These are phyloP conservation scores for Phytophthora pini DNA, from an alignment of 352 stramenopile species.

Conservation along the genomic window DNA sequence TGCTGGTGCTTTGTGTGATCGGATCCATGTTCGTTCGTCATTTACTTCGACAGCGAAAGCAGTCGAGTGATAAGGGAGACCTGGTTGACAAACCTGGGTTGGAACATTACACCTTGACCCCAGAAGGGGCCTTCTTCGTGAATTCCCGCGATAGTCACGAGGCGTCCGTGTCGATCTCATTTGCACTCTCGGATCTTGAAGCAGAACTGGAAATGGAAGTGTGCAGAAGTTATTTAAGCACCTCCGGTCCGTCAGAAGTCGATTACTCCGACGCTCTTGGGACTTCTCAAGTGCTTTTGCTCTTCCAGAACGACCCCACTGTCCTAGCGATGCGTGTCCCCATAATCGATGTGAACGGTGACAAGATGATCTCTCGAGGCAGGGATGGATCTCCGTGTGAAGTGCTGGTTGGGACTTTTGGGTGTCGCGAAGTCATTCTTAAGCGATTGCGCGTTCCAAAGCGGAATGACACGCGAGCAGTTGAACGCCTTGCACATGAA, in stretches of 20 bases:
- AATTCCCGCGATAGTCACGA: slow-evolving; percentile 17
- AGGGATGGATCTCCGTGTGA: slow-evolving; percentile 39
- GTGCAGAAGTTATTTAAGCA: slow-evolving; percentile 17
- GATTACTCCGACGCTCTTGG: slow-evolving; percentile 56
- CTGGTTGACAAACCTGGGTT: slow-evolving; percentile 27
- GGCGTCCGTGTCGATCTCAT: slow-evolving; percentile 23
- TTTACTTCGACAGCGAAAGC: slow-evolving; percentile 12
- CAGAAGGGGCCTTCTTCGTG: slow-evolving; percentile 23
- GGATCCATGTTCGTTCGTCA: slow-evolving; percentile 18
- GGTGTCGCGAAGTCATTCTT: slow-evolving; percentile 45
- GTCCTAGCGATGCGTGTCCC: slow-evolving; percentile 55
- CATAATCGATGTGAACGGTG: slow-evolving; percentile 57
- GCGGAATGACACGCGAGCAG: slow-evolving; percentile 50
- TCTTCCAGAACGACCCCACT: slow-evolving; percentile 58
- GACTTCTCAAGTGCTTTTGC: slow-evolving; percentile 51
- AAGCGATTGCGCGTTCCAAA: slow-evolving; percentile 51
- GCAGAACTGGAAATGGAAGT: slow-evolving; percentile 23
- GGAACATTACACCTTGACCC: slow-evolving; percentile 21
- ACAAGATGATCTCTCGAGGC: slow-evolving; percentile 45
- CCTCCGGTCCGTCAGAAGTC: slow-evolving; percentile 19
- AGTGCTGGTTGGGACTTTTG: slow-evolving; percentile 48
- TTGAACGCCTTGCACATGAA: slow-evolving; percentile 63
- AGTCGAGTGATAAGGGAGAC: slow-evolving; percentile 3
- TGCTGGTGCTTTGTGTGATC: slow-evolving; percentile 29
- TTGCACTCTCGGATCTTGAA: slow-evolving; percentile 26